Percentiles rank a stretch among this genome's conserved stretches.
phyloP scores from a whole-genome alignment of 2,329 filamentous ascomycete genomes.

The Epichloe elymi region DNA sequence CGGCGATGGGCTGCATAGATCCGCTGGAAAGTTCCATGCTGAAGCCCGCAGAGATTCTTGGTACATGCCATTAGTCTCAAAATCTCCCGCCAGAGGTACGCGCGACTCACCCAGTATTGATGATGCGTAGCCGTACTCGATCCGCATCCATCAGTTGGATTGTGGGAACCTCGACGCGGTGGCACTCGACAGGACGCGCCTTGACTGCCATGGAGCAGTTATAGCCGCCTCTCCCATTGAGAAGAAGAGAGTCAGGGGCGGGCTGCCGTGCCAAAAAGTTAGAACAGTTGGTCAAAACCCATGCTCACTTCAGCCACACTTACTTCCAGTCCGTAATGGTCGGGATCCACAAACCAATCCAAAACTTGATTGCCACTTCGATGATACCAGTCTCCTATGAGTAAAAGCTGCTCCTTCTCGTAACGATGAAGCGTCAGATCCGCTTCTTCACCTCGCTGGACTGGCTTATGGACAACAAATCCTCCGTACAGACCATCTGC shows the following conservation, averaged over 20 bases:
- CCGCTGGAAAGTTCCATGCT: slow-evolving; percentile 2
- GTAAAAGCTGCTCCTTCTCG: slow-evolving; percentile 21
- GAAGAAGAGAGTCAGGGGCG: slow-evolving; percentile 25
- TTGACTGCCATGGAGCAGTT: slow-evolving; percentile 11
- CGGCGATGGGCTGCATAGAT: slow-evolving; percentile 8
- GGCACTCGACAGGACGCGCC: slow-evolving; percentile 8
- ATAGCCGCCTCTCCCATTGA: slow-evolving; percentile 21
- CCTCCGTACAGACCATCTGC: slow-evolving; percentile 11
- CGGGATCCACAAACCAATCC: slow-evolving; percentile 11
- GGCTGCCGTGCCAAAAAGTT: slow-evolving; percentile 19
- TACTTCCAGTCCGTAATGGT: slow-evolving; percentile 9
- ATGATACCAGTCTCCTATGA: slow-evolving; percentile 27
- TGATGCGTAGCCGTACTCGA: slow-evolving; percentile 8
- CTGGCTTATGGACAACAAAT: slow-evolving; percentile 21
- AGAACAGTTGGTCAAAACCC: slow-evolving; percentile 6
- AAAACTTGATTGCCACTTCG: slow-evolving; percentile 20
- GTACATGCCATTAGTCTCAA: neutral
- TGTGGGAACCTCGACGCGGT: slow-evolving; percentile 2
- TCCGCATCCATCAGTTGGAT: slow-evolving; percentile 4
- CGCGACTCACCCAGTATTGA: slow-evolving; percentile 8
- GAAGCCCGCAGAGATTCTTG: slow-evolving; percentile 5
- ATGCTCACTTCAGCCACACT: neutral
- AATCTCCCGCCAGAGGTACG: neutral
- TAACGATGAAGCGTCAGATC: slow-evolving; percentile 11
- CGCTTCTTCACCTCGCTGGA: slow-evolving; percentile 15